These are phyloP conservation scores for Passalora sequoiae DNA, from an alignment of 2,329 filamentous ascomycete species.

Conservation along the genomic window DNA sequence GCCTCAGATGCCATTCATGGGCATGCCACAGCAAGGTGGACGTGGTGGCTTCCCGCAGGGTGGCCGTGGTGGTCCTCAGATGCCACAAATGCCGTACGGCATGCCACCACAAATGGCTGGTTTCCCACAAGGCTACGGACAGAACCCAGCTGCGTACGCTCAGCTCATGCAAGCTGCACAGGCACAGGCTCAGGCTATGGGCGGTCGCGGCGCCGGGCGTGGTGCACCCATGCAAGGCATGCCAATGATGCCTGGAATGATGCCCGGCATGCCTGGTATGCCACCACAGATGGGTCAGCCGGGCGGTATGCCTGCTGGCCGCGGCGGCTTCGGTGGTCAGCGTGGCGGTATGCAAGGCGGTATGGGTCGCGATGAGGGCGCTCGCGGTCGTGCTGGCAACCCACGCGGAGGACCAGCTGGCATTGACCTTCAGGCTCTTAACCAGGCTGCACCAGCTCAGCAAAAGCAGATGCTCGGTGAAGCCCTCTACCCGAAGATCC, in stretches of 20 bases:
- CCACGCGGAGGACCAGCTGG: slow-evolving; percentile 33
- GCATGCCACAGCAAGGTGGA: slow-evolving; percentile 66
- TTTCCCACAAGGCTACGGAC: slow-evolving; percentile 70
- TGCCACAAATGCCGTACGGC: slow-evolving; percentile 81
- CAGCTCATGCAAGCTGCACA: slow-evolving; percentile 65
- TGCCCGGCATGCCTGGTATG: slow-evolving; percentile 29
- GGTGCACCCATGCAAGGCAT: slow-evolving; percentile 64
- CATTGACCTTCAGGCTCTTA: slow-evolving; percentile 50
- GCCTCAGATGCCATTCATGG: slow-evolving; percentile 58
- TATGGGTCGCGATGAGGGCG: slow-evolving; percentile 29
- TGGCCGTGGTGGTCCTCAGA: slow-evolving; percentile 82
- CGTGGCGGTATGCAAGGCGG: slow-evolving; percentile 35
- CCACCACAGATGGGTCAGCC: slow-evolving; percentile 58
- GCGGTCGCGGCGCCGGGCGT: slow-evolving; percentile 62
- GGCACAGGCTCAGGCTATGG: slow-evolving; percentile 65
- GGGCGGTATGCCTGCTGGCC: slow-evolving; percentile 37
- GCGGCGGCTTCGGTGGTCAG: slow-evolving; percentile 33
- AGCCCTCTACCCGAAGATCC: slow-evolving; percentile 97
- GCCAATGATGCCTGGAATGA: slow-evolving; percentile 56
- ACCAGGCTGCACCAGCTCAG: slow-evolving; percentile 59
- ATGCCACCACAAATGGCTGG: slow-evolving; percentile 62
- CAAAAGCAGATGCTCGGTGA: slow-evolving; percentile 99
- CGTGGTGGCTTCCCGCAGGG: slow-evolving; percentile 86
- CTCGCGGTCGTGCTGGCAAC: slow-evolving; percentile 37
- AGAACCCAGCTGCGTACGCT: slow-evolving; percentile 59